Conservation (phyloP, 1,284 basidiomycete species). For the Waitea zeae region DNA sequence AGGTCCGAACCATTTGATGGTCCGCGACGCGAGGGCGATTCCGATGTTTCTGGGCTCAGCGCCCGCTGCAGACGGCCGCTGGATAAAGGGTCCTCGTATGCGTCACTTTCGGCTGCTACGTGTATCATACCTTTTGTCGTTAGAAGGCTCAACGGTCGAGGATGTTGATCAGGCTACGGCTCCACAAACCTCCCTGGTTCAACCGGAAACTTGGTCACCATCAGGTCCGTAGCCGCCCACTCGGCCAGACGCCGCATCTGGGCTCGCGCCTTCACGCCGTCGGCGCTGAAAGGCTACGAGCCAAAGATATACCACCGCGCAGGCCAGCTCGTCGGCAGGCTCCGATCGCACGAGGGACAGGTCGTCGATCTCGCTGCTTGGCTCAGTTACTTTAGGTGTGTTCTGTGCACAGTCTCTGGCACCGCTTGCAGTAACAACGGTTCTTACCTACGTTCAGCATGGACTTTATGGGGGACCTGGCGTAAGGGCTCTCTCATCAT, state of each 20-base stretch:
- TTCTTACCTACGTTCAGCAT: constrained; percentile 23
- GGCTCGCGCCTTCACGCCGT: not conserved
- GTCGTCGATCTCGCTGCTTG: not conserved
- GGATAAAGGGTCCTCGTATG: not conserved
- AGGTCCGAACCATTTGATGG: too few species aligned
- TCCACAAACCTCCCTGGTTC: too few species aligned
- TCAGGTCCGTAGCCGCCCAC: constrained; percentile 20
- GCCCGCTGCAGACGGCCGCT: constrained; percentile 5
- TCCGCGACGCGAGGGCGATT: too few species aligned
- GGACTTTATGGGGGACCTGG: constrained; percentile 47
- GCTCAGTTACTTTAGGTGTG: not conserved
- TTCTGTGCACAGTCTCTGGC: too few species aligned
- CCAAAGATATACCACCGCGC: not conserved
- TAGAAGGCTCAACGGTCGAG: too few species aligned
- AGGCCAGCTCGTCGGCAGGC: not conserved
- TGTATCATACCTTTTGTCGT: too few species aligned
- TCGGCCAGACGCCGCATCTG: constrained; percentile 23
- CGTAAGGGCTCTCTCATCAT: constrained; percentile 18
- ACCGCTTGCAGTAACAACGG: too few species aligned
- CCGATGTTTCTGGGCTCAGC: constrained; percentile 8
- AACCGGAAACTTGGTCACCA: constrained; percentile 11
- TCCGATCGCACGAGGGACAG: not conserved
- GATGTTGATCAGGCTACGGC: not conserved
- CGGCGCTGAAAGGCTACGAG: not conserved
- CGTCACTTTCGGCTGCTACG: not conserved